These are phyloP conservation scores for Microdochium trichocladiopsis DNA, from an alignment of 2,329 filamentous ascomycete species.

Conservation along the genomic window DNA sequence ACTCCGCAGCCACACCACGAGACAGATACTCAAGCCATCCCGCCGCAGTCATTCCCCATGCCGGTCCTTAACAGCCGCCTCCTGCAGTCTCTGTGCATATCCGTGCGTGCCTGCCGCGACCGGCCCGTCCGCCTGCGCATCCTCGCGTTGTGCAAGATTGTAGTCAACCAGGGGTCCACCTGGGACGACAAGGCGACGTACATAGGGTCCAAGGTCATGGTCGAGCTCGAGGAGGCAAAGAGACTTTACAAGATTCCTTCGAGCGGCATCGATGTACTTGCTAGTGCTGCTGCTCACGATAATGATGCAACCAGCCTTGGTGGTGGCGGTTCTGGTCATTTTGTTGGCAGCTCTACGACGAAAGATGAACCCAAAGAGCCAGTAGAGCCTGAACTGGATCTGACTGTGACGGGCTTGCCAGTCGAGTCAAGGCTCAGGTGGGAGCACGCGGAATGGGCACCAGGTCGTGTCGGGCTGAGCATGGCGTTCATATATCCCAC, in stretches of 20 bases:
- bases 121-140: background rate
- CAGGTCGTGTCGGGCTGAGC: background rate
- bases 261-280: background rate
- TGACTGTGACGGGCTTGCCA: background rate
- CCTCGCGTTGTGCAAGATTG: background rate
- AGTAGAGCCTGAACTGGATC: background rate
- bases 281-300: background rate
- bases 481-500: background rate
- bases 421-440: background rate
- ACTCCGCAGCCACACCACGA: background rate
- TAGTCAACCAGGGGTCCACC: conserved; percentile 1
- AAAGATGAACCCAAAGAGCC: too few species aligned
- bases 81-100: background rate
- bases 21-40: background rate
- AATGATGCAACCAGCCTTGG: too few species aligned
- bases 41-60: background rate
- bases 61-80: background rate
- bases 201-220: conserved; percentile 2
- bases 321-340: too few species aligned
- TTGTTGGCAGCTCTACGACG: too few species aligned
- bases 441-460: background rate
- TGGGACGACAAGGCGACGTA: conserved; percentile 4
- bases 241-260: background rate
- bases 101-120: background rate
- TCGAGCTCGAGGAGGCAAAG: conserved; percentile 6